These are phyloP conservation scores for Liquidambar formosana DNA, from an alignment of 164 flowering plant genomes.

Conservation along the genomic window DNA sequence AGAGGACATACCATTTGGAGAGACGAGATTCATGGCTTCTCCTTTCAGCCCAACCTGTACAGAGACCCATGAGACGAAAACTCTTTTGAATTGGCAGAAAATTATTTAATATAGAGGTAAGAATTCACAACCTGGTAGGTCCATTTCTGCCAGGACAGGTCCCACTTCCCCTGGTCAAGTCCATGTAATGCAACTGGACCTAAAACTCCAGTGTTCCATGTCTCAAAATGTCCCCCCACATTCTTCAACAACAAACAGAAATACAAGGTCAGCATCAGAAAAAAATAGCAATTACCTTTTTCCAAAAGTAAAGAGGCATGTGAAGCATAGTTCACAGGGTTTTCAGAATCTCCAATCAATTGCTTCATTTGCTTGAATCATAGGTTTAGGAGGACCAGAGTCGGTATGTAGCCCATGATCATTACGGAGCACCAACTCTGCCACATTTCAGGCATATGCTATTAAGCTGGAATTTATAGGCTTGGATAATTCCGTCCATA, in stretches of 20 bases:
- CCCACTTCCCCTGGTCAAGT: constrained; percentile 44
- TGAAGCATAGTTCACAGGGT: background rate
- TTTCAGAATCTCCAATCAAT: background rate
- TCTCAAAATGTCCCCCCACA: constrained; percentile 51
- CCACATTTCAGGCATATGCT: too few species aligned
- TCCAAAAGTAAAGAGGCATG: background rate
- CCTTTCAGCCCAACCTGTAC: constrained; percentile 57
- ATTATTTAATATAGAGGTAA: background rate
- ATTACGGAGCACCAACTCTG: too few species aligned
- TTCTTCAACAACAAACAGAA: constrained; percentile 29
- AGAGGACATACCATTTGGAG: constrained; percentile 41
- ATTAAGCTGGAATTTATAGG: too few species aligned
- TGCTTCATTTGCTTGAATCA: background rate
- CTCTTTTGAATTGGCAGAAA: background rate
- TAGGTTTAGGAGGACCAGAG: too few species aligned
- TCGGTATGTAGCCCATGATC: too few species aligned
- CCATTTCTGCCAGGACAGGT: constrained; percentile 53
- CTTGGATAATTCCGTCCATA: too few species aligned
- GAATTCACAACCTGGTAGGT: constrained; percentile 40
- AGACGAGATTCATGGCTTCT: constrained; percentile 47
- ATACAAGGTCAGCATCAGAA: background rate
- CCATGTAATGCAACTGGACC: constrained; percentile 56
- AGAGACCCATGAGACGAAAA: constrained; percentile 5
- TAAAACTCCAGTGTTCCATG: constrained; percentile 51
- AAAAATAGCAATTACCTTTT: background rate